Evolutionary conservation across 2,329 filamentous ascomycete species (phyloP), one percentile per base, ranked within the genome.

Genomic region (Metarhizium rileyi): DNA sequence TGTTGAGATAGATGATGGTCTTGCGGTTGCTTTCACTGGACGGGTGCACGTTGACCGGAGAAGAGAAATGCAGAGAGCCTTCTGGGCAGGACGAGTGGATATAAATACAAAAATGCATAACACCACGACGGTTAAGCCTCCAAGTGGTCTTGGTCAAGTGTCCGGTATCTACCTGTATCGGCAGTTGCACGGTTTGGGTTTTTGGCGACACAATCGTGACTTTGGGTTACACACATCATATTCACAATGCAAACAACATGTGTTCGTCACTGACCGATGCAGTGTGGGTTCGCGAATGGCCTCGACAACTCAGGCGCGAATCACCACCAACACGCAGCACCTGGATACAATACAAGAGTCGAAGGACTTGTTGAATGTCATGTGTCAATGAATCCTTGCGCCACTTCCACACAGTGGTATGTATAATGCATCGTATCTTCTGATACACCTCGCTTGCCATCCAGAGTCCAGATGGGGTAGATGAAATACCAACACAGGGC

Each of bases 321-420:
- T 22, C 18, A 20, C 18, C 10, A 9, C 35, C 20, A n/a, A 22
- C 5, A n/a, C 35, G 10, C 16, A 20, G 35, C 35, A 16, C 16
- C 9, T 12, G 23, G 30, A 47, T 25, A 20, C 35, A 9, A 38
- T n/a, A 25, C 28, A 44, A 38, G 28, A 47, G 40, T 18, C 46
- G 14, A 3, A 25, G 20, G 5, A 43, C 38, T 14, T 50, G 23
- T 47, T 40, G 20, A 50, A 41, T 25, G 45, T 26, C 25, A 41
- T 36, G 38, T 22, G 25, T 47, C 43, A 33, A 20, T 38, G 16
- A 47, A 33, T 47, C 40, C 33, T 36, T 47, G 45, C 40, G 27
- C 30, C n/a, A 20, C 30, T 12, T 48, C 46, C 27, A 41, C 48
- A 38, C 14, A 16, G 18, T 41, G 33, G 42, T 44, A 43, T 33